Evolutionary conservation across 2,329 filamentous ascomycete genomes (phyloP).

Genomic region (Aspergillus sergii): DNA sequence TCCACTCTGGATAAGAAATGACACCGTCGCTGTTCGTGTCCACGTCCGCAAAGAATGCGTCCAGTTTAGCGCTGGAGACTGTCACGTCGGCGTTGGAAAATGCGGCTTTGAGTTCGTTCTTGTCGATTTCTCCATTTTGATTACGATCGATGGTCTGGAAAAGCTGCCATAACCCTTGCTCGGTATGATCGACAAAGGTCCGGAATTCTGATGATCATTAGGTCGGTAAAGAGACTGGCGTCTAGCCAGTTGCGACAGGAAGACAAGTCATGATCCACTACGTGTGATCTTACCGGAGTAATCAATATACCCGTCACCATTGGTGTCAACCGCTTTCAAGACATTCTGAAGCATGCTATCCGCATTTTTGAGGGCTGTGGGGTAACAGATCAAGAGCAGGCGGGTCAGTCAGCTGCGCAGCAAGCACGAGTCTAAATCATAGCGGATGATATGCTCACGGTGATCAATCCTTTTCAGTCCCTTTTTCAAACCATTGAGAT

Average conservation of each 20-base stretch:
- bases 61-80: conserved; percentile 74
- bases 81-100: conserved; percentile 77
- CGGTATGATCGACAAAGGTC: conserved; percentile 82
- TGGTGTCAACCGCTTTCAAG: conserved; percentile 79
- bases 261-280: conserved; percentile 14
- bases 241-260: conserved; percentile 19
- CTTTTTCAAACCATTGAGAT: conserved; percentile 80
- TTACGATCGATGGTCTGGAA: conserved; percentile 88
- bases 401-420: conserved; percentile 27
- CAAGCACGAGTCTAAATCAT: conserved; percentile 23
- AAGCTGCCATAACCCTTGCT: conserved; percentile 76
- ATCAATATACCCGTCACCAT: conserved; percentile 85
- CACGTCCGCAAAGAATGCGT: conserved; percentile 85
- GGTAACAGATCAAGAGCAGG: conserved; percentile 15
- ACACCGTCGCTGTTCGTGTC: conserved; percentile 84
- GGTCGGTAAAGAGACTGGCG: conserved; percentile 23
- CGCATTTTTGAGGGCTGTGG: conserved; percentile 81
- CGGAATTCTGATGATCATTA: conserved; percentile 71
- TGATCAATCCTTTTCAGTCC: conserved; percentile 89
- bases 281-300: conserved; percentile 69
- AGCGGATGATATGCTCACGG: conserved; percentile 59
- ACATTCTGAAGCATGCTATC: conserved; percentile 81
- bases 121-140: conserved; percentile 82
- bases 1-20: conserved; percentile 94
- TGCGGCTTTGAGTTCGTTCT: conserved; percentile 76